Evolutionary conservation across 768 basidiomycete genomes (phyloP), one percentile per base, ranked within the genome.

Genomic region (Kwoniella shandongensis): DNA sequence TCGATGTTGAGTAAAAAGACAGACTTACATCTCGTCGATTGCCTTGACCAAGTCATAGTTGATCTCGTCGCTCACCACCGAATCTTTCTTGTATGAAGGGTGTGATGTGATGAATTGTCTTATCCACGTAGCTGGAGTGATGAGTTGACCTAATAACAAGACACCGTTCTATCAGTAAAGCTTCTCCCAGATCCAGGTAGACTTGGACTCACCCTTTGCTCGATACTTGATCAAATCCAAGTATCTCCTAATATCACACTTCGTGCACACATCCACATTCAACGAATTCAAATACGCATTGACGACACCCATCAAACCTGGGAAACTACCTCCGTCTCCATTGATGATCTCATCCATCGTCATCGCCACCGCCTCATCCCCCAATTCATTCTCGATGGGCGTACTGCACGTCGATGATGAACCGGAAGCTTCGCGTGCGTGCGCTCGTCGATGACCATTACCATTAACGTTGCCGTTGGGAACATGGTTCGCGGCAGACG

Each of bases 41-140:
- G 90, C 89, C 42, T 85, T 81, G 72, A 96, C 80, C 25, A 99
- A 82, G 78, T 99, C 96, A 72, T 93, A 96, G 71, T 92, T 96
- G 71, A 98, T 91, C 77, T 88, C 86, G 68, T 89, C 83, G 48
- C 81, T 87, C 18, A 99, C 90, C 48, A 88, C 87, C n/a, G 91
- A 94, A 78, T 99, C 91, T 47, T 84, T 82, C 75, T 88, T 86
- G 79, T 99, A 99, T n/a, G 79, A 82, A 7, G 93, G 89, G 75
- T 99, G 96, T 1, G 85, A 82, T 23, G 85, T 84, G 40, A 99
- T 88, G 77, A 97, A 98, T 44, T 88, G 82, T 32, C 96, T 84
- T 54, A 96, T 92, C 91, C 91, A 99, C 3, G 85, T 84, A 11
- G 96, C 96, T 6, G 90, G 84, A 0, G 96, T 97, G 73, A 84